These are phyloP conservation scores for Sporothrix pallida DNA, from an alignment of 2,329 filamentous ascomycete species.

Conservation along the genomic window DNA sequence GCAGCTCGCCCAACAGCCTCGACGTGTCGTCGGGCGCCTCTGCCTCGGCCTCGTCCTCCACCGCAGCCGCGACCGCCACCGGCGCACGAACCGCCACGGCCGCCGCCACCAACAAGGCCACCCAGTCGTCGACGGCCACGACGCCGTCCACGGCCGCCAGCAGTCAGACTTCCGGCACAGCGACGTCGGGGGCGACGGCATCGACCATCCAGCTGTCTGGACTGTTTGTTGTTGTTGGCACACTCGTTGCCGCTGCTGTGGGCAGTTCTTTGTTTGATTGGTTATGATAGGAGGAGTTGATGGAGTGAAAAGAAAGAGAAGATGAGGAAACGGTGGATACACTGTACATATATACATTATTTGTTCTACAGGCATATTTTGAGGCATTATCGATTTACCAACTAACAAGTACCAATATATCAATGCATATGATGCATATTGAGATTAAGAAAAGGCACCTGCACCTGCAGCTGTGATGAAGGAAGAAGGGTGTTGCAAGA, in stretches of 20 bases:
- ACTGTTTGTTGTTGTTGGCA: background rate
- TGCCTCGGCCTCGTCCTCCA: background rate
- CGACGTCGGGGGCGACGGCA: background rate
- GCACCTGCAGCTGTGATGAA: background rate
- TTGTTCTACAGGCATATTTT: slow-evolving; percentile 4
- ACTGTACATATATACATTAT: slow-evolving; percentile 10
- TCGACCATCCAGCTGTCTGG: background rate
- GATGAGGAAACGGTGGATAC: background rate
- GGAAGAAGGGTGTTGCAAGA: background rate
- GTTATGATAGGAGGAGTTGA: slow-evolving; percentile 7
- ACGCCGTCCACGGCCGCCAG: background rate
- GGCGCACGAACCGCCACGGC: background rate
- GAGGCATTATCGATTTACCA: background rate
- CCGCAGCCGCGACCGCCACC: slow-evolving; percentile 7
- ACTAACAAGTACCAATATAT: too few species aligned
- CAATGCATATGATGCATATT: too few species aligned
- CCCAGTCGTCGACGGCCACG: background rate
- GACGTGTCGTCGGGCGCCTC: slow-evolving; percentile 15
- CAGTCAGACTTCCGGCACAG: background rate
- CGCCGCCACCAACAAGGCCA: background rate
- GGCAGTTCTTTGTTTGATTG: background rate
- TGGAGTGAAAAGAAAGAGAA: too few species aligned
- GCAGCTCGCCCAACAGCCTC: slow-evolving; percentile 20
- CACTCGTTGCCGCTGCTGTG: background rate
- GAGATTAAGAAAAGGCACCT: background rate